These are phyloP conservation scores for Agaricus subrufescens DNA, from an alignment of 768 basidiomycete species.

Conservation along the genomic window DNA sequence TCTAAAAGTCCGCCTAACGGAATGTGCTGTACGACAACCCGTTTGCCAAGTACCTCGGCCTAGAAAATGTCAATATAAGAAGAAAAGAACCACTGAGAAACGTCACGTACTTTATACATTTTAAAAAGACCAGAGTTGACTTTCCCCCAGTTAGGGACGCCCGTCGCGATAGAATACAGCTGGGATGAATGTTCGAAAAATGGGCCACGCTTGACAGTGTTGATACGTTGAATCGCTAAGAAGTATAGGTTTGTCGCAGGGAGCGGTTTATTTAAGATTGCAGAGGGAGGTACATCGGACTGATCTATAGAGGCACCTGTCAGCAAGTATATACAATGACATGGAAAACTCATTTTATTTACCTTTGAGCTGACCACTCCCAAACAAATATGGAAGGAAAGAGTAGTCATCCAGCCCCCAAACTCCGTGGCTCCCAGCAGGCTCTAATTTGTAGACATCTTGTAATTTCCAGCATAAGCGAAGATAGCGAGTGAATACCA, in stretches of 20 bases:
- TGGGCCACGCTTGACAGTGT: slow-evolving; percentile 78
- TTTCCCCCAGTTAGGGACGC: slow-evolving; percentile 90
- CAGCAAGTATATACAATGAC: slow-evolving; percentile 7
- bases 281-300: slow-evolving; percentile 55
- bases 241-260: slow-evolving; percentile 77
- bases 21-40: slow-evolving; percentile 95
- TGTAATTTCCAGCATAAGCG: slow-evolving; percentile 82
- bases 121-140: slow-evolving; percentile 88
- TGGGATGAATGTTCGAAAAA: slow-evolving; percentile 94
- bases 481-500: slow-evolving; percentile 75
- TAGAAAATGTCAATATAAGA: slow-evolving; percentile 20
- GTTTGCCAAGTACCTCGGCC: slow-evolving; percentile 90
- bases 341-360: slow-evolving; percentile 13
- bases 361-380: slow-evolving; percentile 86
- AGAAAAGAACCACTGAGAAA: background rate
- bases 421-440: slow-evolving; percentile 95
- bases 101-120: slow-evolving; percentile 79
- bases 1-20: slow-evolving; percentile 78
- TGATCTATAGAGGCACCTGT: slow-evolving; percentile 43
- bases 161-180: slow-evolving; percentile 77
- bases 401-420: slow-evolving; percentile 95
- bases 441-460: slow-evolving; percentile 86
- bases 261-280: slow-evolving; percentile 54
- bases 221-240: slow-evolving; percentile 72
- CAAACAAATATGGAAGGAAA: slow-evolving; percentile 88